Percentiles rank a stretch among this genome's conserved stretches.
Conservation (phyloP, 495 filamentous ascomycete species). For the Penicillium cinerascens region DNA sequence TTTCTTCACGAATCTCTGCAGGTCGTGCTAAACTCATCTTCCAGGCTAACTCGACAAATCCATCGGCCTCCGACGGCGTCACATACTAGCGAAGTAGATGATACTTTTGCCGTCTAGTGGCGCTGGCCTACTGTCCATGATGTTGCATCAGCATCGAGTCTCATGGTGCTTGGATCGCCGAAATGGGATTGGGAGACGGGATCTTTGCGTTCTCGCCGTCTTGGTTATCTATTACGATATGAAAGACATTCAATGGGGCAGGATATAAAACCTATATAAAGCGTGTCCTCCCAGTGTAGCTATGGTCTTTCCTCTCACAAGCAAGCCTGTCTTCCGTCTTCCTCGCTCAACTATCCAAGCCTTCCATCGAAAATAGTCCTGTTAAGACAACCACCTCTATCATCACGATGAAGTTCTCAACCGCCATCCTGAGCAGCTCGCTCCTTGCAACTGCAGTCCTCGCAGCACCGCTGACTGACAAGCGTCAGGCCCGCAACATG, state of each 20-base stretch:
- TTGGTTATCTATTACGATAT: neutral
- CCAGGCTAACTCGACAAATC: neutral
- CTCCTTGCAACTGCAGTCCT: conserved; percentile 22
- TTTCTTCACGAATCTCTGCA: conserved; percentile 9
- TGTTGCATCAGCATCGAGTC: conserved; percentile 13
- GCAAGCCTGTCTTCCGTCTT: neutral
- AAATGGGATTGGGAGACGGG: neutral
- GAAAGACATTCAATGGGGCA: neutral
- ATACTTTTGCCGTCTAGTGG: neutral
- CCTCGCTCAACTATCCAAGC: neutral
- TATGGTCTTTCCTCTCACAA: neutral
- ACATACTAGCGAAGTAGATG: neutral
- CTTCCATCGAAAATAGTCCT: neutral
- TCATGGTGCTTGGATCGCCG: neutral
- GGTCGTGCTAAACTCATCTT: neutral
- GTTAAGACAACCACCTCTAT: neutral
- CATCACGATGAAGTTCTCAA: conserved; percentile 30
- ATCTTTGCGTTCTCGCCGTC: neutral
- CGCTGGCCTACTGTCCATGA: neutral
- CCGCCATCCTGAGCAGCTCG: conserved; percentile 13
- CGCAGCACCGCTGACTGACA: conserved; percentile 25
- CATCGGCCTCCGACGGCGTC: conserved; percentile 21
- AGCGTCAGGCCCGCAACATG: conserved; percentile 14
- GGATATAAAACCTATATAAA: neutral
- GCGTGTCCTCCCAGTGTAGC: neutral